Percentiles rank a stretch among this genome's conserved stretches.
Conservation (phyloP, 345 rosid genomes). For the Raphanus sativus region DNA sequence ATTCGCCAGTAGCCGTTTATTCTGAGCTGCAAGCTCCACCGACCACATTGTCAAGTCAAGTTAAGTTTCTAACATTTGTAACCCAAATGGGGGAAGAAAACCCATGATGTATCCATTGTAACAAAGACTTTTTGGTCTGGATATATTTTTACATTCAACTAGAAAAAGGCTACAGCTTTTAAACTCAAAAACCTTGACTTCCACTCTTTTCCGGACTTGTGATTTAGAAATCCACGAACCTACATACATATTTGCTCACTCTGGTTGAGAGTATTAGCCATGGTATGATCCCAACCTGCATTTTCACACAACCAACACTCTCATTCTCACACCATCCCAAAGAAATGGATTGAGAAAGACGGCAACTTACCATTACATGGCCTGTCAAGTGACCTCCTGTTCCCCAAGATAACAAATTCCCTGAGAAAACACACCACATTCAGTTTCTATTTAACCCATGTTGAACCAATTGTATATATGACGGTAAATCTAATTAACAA, state of each 20-base stretch:
- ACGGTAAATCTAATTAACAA: not conserved
- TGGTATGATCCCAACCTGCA: slow-evolving; percentile 40
- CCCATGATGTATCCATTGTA: too few species aligned
- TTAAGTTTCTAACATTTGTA: too few species aligned
- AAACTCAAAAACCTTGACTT: not conserved
- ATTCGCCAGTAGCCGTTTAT: too few species aligned
- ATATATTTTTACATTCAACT: not conserved
- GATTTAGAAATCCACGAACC: slow-evolving; percentile 27
- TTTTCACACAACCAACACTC: not conserved
- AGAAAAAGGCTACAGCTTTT: slow-evolving; percentile 9
- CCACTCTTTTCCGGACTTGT: not conserved
- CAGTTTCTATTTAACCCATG: not conserved
- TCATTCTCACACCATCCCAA: not conserved
- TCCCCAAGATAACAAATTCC: slow-evolving; percentile 38
- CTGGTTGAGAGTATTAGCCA: slow-evolving; percentile 45
- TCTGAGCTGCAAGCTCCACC: too few species aligned
- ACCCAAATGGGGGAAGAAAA: too few species aligned
- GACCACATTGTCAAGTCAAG: too few species aligned
- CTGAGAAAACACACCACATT: slow-evolving; percentile 11
- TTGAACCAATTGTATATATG: too few species aligned
- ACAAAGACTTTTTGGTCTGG: not conserved
- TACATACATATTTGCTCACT: slow-evolving; percentile 37
- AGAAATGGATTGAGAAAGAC: slow-evolving; percentile 6
- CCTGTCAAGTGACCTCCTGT: slow-evolving; percentile 33
- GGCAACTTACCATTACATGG: slow-evolving; percentile 36